Evolutionary conservation across 495 filamentous ascomycete genomes (phyloP).

Genomic region (Hypoxylon fragiforme): DNA sequence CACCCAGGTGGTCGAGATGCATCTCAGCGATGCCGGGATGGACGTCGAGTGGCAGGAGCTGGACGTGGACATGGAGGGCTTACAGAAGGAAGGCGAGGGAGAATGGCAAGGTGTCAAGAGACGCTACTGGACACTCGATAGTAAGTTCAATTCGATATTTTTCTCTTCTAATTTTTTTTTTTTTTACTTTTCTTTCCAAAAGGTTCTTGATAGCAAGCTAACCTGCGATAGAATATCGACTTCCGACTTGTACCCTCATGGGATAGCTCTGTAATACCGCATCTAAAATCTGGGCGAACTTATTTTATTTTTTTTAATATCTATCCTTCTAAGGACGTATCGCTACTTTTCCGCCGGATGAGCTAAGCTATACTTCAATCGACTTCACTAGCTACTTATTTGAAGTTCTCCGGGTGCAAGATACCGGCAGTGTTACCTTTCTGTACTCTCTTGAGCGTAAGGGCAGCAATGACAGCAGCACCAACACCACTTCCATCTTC

Average conservation of each 20-base stretch:
- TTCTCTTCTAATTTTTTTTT: constrained; percentile 2
- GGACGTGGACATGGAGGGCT: constrained; percentile 61
- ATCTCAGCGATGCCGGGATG: constrained; percentile 86
- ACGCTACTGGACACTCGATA: constrained; percentile 83
- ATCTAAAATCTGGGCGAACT: constrained; percentile 27
- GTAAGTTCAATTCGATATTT: constrained; percentile 41
- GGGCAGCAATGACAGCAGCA: constrained; percentile 88
- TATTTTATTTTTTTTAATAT: too few species aligned
- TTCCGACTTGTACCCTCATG: constrained; percentile 61
- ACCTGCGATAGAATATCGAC: constrained; percentile 47
- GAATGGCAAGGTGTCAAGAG: constrained; percentile 87
- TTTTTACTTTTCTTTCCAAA: neutral
- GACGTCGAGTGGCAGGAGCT: constrained; percentile 86
- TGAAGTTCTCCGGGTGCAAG: constrained; percentile 66
- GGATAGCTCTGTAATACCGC: constrained; percentile 48
- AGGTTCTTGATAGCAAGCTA: constrained; percentile 19
- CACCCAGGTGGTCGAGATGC: constrained; percentile 87
- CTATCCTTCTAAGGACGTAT: constrained; percentile 32
- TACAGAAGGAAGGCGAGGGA: constrained; percentile 55
- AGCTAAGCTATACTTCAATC: constrained; percentile 3
- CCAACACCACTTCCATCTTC: constrained; percentile 98
- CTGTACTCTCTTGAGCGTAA: constrained; percentile 85
- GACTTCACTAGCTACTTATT: constrained; percentile 21
- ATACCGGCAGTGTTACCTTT: constrained; percentile 80
- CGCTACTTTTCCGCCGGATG: constrained; percentile 6